Conservation (phyloP, 768 basidiomycete genomes). For the Macrolepiota fuliginosa region DNA sequence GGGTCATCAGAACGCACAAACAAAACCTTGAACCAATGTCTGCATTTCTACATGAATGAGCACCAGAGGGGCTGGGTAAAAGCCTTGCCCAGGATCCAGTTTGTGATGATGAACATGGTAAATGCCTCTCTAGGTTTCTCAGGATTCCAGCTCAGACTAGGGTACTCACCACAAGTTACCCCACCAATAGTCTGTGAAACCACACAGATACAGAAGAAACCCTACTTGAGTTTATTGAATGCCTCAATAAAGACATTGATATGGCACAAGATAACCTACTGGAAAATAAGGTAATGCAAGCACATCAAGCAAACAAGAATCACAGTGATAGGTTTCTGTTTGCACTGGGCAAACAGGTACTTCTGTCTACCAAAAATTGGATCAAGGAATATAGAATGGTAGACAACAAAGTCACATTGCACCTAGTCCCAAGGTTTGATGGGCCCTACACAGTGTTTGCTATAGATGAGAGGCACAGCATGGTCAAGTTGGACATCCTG, state of each 20-base stretch:
- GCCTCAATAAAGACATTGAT: too few relatives aligned
- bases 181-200: too few relatives aligned
- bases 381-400: background rate
- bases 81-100: background rate
- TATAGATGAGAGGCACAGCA: background rate
- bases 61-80: background rate
- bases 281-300: too few relatives aligned
- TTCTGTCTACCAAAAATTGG: too few relatives aligned
- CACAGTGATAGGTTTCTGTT: too few relatives aligned
- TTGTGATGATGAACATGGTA: background rate
- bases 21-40: conserved; percentile 16
- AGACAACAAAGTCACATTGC: too few relatives aligned
- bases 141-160: background rate
- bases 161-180: background rate
- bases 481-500: background rate
- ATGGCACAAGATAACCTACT: too few relatives aligned
- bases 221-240: too few relatives aligned
- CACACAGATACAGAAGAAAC: too few relatives aligned
- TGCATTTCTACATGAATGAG: background rate
- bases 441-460: background rate
- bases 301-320: too few relatives aligned
- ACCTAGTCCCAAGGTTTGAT: background rate
- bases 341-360: too few relatives aligned
- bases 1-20: conserved; percentile 26
- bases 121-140: background rate